Conservation (phyloP, 305 asterid genomes). For the Plantago coronopus region DNA sequence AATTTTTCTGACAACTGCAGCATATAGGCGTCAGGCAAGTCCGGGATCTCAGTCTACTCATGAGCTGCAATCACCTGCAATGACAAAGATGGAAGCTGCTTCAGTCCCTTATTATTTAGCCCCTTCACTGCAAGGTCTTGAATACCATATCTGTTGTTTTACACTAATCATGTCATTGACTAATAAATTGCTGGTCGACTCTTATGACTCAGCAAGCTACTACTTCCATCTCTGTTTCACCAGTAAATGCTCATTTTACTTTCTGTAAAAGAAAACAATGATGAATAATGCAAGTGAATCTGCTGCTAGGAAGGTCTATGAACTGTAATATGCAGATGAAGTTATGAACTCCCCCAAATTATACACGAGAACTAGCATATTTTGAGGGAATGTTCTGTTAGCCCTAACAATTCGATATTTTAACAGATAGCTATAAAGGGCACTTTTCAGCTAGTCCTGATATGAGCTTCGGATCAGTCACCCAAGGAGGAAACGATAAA, state of each 20-base stretch:
- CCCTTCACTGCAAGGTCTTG: conserved; percentile 36
- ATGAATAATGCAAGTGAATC: conserved; percentile 10
- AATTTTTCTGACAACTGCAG: conserved; percentile 44
- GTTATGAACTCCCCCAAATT: conserved; percentile 5
- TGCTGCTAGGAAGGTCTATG: conserved; percentile 9
- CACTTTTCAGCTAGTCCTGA: conserved; percentile 46
- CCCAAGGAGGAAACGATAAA: conserved; percentile 35
- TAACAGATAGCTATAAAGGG: conserved; percentile 57
- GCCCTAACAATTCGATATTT: conserved; percentile 19
- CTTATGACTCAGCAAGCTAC: not conserved
- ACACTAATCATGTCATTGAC: conserved; percentile 5
- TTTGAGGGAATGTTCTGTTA: conserved; percentile 12
- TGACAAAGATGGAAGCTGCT: conserved; percentile 33
- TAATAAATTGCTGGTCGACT: conserved; percentile 1
- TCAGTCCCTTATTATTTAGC: conserved; percentile 36
- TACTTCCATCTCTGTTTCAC: conserved; percentile 6
- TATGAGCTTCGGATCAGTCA: conserved; percentile 34
- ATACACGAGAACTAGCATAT: not conserved
- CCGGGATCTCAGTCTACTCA: conserved; percentile 49
- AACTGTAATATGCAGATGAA: conserved; percentile 12
- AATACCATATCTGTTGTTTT: conserved; percentile 12
- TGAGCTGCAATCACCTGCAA: conserved; percentile 38
- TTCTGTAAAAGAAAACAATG: conserved; percentile 3
- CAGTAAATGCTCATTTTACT: conserved; percentile 6
- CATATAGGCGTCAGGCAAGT: conserved; percentile 54